These are phyloP conservation scores for Leishmania martiniquensis DNA, from an alignment of 208 protist species.

Conservation along the genomic window DNA sequence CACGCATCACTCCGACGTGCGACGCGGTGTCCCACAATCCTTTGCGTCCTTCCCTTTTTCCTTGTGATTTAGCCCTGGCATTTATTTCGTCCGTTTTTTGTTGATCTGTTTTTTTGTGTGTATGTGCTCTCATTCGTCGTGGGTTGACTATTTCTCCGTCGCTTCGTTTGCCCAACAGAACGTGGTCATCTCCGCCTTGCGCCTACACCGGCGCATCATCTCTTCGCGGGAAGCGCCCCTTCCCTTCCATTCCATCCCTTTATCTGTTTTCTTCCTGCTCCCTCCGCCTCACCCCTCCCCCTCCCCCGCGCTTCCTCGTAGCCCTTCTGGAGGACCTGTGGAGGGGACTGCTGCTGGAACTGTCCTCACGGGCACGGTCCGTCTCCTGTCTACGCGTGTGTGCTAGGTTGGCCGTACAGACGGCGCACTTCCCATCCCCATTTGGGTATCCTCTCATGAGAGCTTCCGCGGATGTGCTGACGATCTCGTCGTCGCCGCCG, in stretches of 20 bases:
- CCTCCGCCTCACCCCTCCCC: background rate
- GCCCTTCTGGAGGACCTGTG: background rate
- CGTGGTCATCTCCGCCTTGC: background rate
- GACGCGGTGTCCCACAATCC: background rate
- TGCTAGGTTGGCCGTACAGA: background rate
- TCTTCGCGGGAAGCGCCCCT: background rate
- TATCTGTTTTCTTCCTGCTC: background rate
- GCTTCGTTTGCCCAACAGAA: too few relatives aligned
- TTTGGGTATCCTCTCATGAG: background rate
- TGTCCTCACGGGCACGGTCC: background rate
- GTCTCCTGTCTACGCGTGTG: background rate
- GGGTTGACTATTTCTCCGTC: background rate
- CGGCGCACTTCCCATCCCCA: background rate
- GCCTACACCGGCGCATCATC: background rate
- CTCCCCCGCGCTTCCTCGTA: background rate
- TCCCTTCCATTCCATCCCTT: background rate
- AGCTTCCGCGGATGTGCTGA: background rate
- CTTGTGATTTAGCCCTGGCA: background rate
- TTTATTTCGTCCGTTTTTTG: background rate
- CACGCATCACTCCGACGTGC: background rate
- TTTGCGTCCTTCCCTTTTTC: background rate
- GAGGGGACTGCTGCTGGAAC: background rate
- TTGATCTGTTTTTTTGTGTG: background rate
- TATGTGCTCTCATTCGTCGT: background rate
- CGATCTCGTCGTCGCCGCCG: conserved; percentile 1